Percentiles rank a stretch among this genome's conserved stretches.
phyloP scores from a whole-genome alignment of 306 rosid species.

The Cicer cuneatum region DNA sequence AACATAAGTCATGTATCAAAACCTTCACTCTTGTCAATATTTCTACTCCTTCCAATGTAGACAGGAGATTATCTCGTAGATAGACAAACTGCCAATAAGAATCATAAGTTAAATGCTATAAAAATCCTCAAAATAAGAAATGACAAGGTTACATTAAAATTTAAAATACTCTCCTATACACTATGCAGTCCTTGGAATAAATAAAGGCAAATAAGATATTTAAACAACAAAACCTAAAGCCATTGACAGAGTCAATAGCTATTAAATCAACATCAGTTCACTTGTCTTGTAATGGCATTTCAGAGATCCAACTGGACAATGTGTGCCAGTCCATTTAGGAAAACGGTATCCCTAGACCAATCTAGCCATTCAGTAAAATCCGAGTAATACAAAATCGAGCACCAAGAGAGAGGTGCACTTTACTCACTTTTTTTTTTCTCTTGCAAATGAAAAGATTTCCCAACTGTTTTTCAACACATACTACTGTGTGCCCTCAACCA shows the following conservation, averaged over 20 bases:
- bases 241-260: neutral
- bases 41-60: constrained; percentile 95
- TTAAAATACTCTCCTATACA: constrained; percentile 32
- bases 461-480: constrained; percentile 18
- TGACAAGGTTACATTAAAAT: constrained; percentile 18
- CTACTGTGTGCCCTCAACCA: constrained; percentile 1
- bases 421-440: neutral
- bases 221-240: constrained; percentile 30
- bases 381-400: constrained; percentile 14
- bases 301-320: neutral
- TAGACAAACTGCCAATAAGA: constrained; percentile 79
- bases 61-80: constrained; percentile 94
- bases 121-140: constrained; percentile 32
- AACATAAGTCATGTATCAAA: constrained; percentile 36
- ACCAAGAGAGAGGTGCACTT: constrained; percentile 19
- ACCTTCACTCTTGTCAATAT: constrained; percentile 94
- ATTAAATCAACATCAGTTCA: constrained; percentile 28
- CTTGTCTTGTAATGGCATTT: constrained; percentile 5
- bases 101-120: constrained; percentile 38
- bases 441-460: constrained; percentile 10
- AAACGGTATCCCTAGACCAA: constrained; percentile 18
- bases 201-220: neutral
- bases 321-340: constrained; percentile 3
- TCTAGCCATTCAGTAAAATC: constrained; percentile 3
- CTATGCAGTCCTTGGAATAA: constrained; percentile 5